Evolutionary conservation across 2,329 filamentous ascomycete genomes (phyloP), one percentile per base, ranked within the genome.

Genomic region (Colletotrichum coccodes): DNA sequence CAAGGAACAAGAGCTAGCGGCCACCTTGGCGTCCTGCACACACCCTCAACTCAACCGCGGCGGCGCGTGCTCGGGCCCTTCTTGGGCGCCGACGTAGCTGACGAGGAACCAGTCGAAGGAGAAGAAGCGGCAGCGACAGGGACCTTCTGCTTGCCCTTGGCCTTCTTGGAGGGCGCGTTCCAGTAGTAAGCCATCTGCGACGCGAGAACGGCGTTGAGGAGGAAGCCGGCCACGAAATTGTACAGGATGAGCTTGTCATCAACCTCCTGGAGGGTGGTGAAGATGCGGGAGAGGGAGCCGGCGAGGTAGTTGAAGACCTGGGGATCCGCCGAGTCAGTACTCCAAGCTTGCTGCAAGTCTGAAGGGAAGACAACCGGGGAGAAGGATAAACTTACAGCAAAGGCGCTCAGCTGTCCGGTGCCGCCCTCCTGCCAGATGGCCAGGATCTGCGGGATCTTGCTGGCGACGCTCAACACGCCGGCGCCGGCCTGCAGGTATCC

Each of bases 261-360:
- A 69, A 99, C 96, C 85, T 99, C 96, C 78, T 98, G 95, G 66
- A 99, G 85, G 9, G 97, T 99, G 36, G 96, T 99, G 82, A 98
- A 99, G 83, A 99, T 97, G 78, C 96, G 93, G 30, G 94, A 93
- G 67, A 98, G 89, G 49, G 94, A 97, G 44, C 97, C 96, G 74
- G 91, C 86, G 76, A 99, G 93, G 82, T 97, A 99, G 86, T 98
- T 98, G 88, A 99, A 97, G 74, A 99, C 94, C 95, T 98, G 75
- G 18, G 2, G 4, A 12, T 18, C 5, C 23, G 14, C 28, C 12
- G 7, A 30, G 56, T 71, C n/a, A 66, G 65, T 46, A 21, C 8
- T 6, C 1, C 7, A n/a, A 12, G 11, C 16, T 30, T 21, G 3
- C 0, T n/a, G 6, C 32, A 30, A 12, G 34, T 40, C 49, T 53